Base-by-base conservation (phyloP, 768 basidiomycete species). In the Mycena venus region DNA sequence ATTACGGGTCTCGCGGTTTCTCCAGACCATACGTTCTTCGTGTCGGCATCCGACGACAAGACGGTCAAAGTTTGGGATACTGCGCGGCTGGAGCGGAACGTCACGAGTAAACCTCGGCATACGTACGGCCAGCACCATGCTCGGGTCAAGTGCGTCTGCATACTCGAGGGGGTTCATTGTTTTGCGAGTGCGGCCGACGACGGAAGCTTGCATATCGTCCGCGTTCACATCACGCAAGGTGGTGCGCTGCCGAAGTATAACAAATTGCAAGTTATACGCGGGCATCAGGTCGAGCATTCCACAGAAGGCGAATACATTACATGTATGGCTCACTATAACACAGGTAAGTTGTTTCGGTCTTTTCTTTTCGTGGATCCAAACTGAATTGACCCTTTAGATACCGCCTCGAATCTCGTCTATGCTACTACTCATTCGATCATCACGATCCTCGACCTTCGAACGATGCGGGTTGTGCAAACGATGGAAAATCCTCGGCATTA, bases 11-110 rank as follows among this genome's bases (percentile, higher is more conserved):
- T 99, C 27, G 93, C 93, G 2, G 95, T 97, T 27, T 93, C 98
- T 1, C 97, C 98, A 3, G 98, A 99, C 79, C 96, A 98, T 78
- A 85, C 93, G 81, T 99, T 98, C 87, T 99, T 99, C 76, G 92
- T 97, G 4, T 96, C 98, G 0, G 92, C 95, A 42, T 98, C 96
- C 0, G 93, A 99, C 74, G 98, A 99, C 83, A 95, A 95, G 85
- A 97, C 95, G 0, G 92, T 97, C 79, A 97, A 96, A 82, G 88
- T 95, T 49, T 98, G 96, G 96, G 94, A 96, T 76, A 94, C 96
- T 1, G 94, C 95, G 10, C 88, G 96, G n/a, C 87, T 99, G 55
- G 98, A 99, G 80, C 90, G 97, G 69, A 99, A 96, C 82, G 95
- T 98, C 21, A 96, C 97, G 25, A 94, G 94, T 80, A 95, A 95